Base-by-base conservation (phyloP, 768 basidiomycete genomes). In the Psilocybe cyanescens region DNA sequence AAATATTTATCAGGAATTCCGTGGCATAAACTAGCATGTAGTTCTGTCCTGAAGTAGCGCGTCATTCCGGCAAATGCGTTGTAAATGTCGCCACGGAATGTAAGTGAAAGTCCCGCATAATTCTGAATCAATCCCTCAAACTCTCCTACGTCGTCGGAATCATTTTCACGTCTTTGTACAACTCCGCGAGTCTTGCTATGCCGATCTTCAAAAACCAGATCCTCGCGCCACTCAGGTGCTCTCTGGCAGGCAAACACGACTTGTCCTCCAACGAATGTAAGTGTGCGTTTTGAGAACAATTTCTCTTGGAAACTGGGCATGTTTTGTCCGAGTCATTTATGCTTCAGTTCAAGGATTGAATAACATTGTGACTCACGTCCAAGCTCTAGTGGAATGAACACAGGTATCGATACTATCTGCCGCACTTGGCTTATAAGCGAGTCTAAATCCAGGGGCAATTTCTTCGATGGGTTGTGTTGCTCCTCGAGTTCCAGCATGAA, bases 261-360 rank as follows among this genome's bases (percentile, higher is more conserved):
- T 28, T 60, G 59, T 3, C 59, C 59, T 6, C 59, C 59, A 14
- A 50, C 31, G 17, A 60, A 60, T 6, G 52, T 55, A 30, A 60
- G 53, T n/a, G 28, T 44, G 8, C 59, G 59, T n/a, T 35, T 55
- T 3, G 45, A 28, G 47, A 60, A 60, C 2, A 41, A 41, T 12
- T 28, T 29, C 46, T 60, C 59, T 30, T 60, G 59, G 35, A 28
- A 60, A 14, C 59, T 60, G 8, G 3, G 28, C 8, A 28, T 35
- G 6, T 12, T 55, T 8, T 1, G 29, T 50, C 24, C 24, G 24
- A 24, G 24, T 2, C 24, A 24, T 24, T 24, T 24, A 24, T 24
- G 2, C 24, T 24, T 24, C 5, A 50, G 2, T 3, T 29, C 17
- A 12, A 12, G 4, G 29, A 8, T 9, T n/a, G 19, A 17, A 33